Evolutionary conservation across 345 rosid genomes (phyloP).

Genomic region (Eutrema japonicum): DNA sequence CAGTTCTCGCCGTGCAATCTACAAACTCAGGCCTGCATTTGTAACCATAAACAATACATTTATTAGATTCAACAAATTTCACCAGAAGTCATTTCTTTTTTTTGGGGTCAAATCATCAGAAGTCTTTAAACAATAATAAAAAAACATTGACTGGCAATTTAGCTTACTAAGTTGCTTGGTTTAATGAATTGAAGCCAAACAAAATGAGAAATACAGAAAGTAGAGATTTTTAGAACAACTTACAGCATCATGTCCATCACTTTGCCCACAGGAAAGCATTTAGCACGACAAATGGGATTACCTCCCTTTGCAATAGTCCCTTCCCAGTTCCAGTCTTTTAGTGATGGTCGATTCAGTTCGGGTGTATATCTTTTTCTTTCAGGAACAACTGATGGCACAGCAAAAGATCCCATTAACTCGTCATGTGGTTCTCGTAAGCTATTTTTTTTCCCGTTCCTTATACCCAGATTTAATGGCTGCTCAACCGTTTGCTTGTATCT

Average conservation of each 20-base stretch:
- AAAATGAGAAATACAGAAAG: not conserved
- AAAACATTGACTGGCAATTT: not conserved
- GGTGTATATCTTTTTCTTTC: constrained; percentile 67
- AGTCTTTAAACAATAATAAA: not conserved
- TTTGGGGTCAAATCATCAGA: too few species aligned
- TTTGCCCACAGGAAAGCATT: constrained; percentile 95
- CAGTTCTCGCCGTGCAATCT: constrained; percentile 97
- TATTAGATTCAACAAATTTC: not conserved
- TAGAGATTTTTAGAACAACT: constrained; percentile 33
- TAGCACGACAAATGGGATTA: constrained; percentile 86
- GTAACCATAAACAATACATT: constrained; percentile 6
- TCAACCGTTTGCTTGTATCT: constrained; percentile 60
- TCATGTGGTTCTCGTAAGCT: constrained; percentile 61
- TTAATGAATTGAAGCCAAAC: not conserved
- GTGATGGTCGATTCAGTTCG: constrained; percentile 57
- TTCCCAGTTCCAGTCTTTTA: constrained; percentile 97
- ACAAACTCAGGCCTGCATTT: constrained; percentile 82
- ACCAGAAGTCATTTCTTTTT: not conserved
- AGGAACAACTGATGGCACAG: constrained; percentile 35
- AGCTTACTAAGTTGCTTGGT: not conserved
- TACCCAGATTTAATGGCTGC: constrained; percentile 42
- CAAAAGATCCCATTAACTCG: constrained; percentile 50
- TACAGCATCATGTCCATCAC: constrained; percentile 79
- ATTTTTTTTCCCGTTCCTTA: constrained; percentile 52
- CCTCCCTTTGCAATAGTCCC: constrained; percentile 97